phyloP scores from a whole-genome alignment of 768 basidiomycete species.

The Solioccasus polychromus region DNA sequence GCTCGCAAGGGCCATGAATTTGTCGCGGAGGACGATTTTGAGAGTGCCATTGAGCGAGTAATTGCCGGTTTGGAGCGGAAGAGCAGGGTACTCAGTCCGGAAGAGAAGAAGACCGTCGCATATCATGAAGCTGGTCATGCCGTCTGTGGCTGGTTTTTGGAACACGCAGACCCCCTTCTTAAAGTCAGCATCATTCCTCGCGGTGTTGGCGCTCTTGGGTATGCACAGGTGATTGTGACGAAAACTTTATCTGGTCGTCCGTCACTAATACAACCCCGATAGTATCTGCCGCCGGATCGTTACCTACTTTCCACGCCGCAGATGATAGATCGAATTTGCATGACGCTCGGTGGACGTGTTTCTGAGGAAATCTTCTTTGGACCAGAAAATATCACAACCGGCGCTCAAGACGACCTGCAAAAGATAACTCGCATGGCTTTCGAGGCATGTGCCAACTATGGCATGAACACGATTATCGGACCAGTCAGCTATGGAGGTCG shows the following conservation, averaged over 20 bases:
- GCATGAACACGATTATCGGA: constrained; percentile 93
- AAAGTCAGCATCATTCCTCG: constrained; percentile 99
- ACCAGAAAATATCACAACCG: constrained; percentile 87
- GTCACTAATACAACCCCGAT: constrained; percentile 10
- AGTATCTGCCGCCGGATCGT: constrained; percentile 94
- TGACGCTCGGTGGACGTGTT: constrained; percentile 97
- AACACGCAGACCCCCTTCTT: constrained; percentile 93
- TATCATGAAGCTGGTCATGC: constrained; percentile 99
- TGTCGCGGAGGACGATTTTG: constrained; percentile 85
- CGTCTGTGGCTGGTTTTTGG: constrained; percentile 97
- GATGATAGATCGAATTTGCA: constrained; percentile 93
- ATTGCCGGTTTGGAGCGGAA: constrained; percentile 97
- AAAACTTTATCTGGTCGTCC: constrained; percentile 1
- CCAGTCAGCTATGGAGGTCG: constrained; percentile 96
- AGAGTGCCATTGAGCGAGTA: constrained; percentile 96
- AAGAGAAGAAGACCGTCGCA: constrained; percentile 98
- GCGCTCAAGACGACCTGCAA: constrained; percentile 96
- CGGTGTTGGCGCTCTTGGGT: constrained; percentile 92
- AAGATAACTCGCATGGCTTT: constrained; percentile 99
- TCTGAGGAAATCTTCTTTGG: constrained; percentile 99
- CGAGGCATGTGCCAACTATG: constrained; percentile 92
- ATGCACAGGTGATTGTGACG: constrained; percentile 71
- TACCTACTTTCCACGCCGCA: constrained; percentile 95
- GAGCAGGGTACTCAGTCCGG: constrained; percentile 85
- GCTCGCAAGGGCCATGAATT: constrained; percentile 79